phyloP scores from a whole-genome alignment of 768 basidiomycete genomes.

The Mycena floridula region DNA sequence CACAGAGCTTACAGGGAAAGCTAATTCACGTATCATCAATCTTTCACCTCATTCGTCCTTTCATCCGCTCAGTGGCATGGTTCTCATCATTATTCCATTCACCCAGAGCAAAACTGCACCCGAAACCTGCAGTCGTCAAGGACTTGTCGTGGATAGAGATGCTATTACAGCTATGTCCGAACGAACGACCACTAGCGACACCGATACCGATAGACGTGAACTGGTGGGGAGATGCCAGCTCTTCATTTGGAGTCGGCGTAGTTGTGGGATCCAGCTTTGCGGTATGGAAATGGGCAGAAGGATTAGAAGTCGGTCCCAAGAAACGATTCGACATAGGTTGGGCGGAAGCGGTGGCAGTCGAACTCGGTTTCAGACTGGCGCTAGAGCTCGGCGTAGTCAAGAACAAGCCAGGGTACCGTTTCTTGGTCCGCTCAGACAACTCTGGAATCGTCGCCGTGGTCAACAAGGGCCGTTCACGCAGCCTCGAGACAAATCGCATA shows the following conservation, averaged over 20 bases:
- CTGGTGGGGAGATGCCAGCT: slow-evolving; percentile 31
- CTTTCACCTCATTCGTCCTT: slow-evolving; percentile 17
- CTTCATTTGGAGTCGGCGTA: slow-evolving; percentile 28
- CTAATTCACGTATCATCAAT: slow-evolving; percentile 23
- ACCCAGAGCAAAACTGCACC: slow-evolving; percentile 6
- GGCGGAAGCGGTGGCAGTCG: slow-evolving; percentile 22
- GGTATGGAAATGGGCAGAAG: slow-evolving; percentile 22
- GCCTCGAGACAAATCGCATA: slow-evolving; percentile 17
- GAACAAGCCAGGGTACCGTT: background rate
- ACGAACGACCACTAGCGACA: slow-evolving; percentile 9
- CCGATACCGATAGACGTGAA: slow-evolving; percentile 16
- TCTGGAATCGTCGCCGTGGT: slow-evolving; percentile 20
- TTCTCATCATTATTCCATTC: slow-evolving; percentile 17
- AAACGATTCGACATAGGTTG: slow-evolving; percentile 8
- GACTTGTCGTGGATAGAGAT: slow-evolving; percentile 20
- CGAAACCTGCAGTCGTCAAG: slow-evolving; percentile 3
- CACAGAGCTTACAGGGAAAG: slow-evolving; percentile 22
- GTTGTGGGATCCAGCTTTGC: slow-evolving; percentile 20
- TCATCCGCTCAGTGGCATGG: slow-evolving; percentile 12
- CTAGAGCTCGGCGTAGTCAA: slow-evolving; percentile 6
- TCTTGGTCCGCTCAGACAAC: slow-evolving; percentile 28
- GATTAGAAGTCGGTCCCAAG: slow-evolving; percentile 21
- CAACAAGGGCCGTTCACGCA: slow-evolving; percentile 22
- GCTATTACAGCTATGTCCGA: slow-evolving; percentile 10
- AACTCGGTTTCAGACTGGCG: slow-evolving; percentile 21